phyloP scores from a whole-genome alignment of 179 eudicot species.

The Sideroxylon spinosum region DNA sequence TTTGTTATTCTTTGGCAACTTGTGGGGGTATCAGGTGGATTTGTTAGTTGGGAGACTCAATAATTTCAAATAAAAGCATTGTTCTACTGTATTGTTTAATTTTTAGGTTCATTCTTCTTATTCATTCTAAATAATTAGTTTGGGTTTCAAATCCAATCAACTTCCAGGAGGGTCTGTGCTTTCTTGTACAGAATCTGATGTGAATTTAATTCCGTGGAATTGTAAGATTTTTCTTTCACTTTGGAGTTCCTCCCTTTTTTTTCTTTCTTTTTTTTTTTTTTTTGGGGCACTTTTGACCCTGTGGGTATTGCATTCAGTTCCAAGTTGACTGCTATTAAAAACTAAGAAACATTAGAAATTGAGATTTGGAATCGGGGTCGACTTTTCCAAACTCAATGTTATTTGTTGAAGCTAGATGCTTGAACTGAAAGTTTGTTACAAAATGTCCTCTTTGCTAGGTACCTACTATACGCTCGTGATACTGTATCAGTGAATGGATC shows the following conservation, averaged over 20 bases:
- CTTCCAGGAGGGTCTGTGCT: background rate
- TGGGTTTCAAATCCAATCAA: background rate
- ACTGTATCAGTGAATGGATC: too few relatives aligned
- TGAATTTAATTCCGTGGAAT: background rate
- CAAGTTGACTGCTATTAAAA: background rate
- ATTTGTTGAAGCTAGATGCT: background rate
- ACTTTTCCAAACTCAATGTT: conserved; percentile 2
- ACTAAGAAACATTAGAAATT: background rate
- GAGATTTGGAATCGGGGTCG: background rate
- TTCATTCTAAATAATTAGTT: background rate
- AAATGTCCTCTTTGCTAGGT: background rate
- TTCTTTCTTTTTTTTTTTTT: too few relatives aligned
- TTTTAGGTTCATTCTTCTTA: background rate
- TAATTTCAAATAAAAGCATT: background rate
- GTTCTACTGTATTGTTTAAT: background rate
- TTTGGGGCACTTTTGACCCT: background rate
- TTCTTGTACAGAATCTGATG: background rate
- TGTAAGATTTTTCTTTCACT: background rate
- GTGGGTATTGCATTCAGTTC: background rate
- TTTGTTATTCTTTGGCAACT: background rate
- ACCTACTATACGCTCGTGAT: too few relatives aligned
- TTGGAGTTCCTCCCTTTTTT: background rate
- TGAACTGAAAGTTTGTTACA: background rate
- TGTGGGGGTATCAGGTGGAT: conserved; percentile 9
- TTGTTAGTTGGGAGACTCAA: conserved; percentile 5